Conservation (phyloP, 805 yeast genomes). For the Metschnikowia corniflorae region DNA sequence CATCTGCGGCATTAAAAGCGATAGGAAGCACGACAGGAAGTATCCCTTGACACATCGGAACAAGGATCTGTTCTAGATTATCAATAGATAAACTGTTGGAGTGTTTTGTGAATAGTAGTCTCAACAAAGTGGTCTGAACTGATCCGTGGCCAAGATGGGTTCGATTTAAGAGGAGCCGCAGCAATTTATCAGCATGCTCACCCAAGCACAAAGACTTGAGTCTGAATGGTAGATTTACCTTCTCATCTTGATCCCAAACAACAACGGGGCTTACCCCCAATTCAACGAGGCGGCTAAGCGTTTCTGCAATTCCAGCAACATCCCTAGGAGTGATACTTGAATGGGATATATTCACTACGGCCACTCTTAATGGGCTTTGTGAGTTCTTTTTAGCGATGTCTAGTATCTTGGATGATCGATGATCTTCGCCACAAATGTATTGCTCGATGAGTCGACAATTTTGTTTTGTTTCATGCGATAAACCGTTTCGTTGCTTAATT, state of each 20-base stretch:
- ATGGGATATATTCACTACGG: slow-evolving; percentile 51
- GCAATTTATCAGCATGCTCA: slow-evolving; percentile 29
- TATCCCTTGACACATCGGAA: slow-evolving; percentile 43
- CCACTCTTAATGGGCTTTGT: slow-evolving; percentile 49
- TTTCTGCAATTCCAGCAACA: slow-evolving; percentile 50
- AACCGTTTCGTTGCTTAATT: neutral
- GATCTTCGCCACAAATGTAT: no score
- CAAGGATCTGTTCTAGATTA: slow-evolving; percentile 29
- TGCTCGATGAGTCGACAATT: slow-evolving; percentile 26
- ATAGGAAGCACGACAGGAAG: slow-evolving; percentile 69
- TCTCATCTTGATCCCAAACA: slow-evolving; percentile 46
- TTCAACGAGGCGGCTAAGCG: slow-evolving; percentile 50
- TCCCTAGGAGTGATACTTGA: slow-evolving; percentile 27
- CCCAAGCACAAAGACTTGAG: slow-evolving; percentile 29
- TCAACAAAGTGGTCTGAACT: slow-evolving; percentile 23
- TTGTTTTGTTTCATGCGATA: neutral
- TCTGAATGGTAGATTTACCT: slow-evolving; percentile 25
- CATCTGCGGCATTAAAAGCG: slow-evolving; percentile 22
- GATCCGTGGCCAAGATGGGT: slow-evolving; percentile 22
- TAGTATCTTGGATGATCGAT: no score
- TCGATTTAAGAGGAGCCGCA: slow-evolving; percentile 21
- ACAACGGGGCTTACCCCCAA: slow-evolving; percentile 76
- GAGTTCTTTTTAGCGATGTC: neutral
- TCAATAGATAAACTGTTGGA: slow-evolving; percentile 17
- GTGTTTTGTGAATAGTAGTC: slow-evolving; percentile 24